Conservation (phyloP, 1,284 basidiomycete genomes). For the Rhodotorula sp. region DNA sequence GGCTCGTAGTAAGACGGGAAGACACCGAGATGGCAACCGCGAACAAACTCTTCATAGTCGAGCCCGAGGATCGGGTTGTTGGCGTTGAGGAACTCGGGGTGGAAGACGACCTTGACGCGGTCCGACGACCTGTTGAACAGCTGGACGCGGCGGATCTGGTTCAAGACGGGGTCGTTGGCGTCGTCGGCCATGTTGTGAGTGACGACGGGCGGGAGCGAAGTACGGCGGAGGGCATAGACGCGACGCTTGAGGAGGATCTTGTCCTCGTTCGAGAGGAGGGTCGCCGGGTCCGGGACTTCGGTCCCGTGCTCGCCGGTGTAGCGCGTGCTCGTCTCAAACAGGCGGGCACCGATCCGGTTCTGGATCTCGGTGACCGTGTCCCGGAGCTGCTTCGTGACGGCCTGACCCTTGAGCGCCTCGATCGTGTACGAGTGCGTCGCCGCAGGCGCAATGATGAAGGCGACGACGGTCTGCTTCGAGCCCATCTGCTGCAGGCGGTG, state of each 20-base stretch:
- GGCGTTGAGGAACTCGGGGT: conserved; percentile 95
- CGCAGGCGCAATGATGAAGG: conserved; percentile 99
- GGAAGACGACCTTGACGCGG: conserved; percentile 94
- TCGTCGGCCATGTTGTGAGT: conserved; percentile 99
- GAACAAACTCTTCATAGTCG: conserved; percentile 98
- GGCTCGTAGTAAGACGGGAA: conserved; percentile 95
- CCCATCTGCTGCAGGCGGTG: conserved; percentile 77
- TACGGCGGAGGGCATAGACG: conserved; percentile 92
- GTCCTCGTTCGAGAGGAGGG: conserved; percentile 85
- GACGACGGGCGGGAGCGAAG: conserved; percentile 84
- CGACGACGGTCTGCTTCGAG: conserved; percentile 81
- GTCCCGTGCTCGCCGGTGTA: conserved; percentile 80
- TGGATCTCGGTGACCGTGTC: conserved; percentile 95
- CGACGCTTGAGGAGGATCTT: conserved; percentile 93
- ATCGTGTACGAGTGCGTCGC: conserved; percentile 94
- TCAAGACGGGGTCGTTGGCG: conserved; percentile 83
- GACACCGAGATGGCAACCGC: conserved; percentile 95
- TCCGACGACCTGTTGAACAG: conserved; percentile 82
- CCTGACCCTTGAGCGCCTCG: conserved; percentile 96
- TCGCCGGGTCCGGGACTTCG: conserved; percentile 66
- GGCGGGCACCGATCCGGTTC: conserved; percentile 79
- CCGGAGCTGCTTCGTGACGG: conserved; percentile 91
- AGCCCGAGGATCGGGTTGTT: conserved; percentile 96
- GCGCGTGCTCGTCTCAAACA: conserved; percentile 90
- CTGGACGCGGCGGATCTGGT: conserved; percentile 88